Evolutionary conservation across 331 rosid species (phyloP).

Genomic region (Pyrus hybrid): DNA sequence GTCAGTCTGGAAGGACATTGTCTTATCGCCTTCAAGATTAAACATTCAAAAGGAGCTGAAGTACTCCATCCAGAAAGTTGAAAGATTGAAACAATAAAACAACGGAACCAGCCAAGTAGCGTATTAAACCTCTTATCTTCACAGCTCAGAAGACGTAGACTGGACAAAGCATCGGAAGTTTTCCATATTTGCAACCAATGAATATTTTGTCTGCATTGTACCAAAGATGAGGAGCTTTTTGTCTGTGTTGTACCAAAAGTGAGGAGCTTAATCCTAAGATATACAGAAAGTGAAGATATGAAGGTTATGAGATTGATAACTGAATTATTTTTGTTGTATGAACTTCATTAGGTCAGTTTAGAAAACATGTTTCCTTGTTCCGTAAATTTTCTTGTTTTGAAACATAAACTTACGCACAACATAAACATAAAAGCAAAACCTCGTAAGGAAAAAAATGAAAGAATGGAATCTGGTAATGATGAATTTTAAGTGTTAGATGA

Average conservation of each 20-base stretch:
- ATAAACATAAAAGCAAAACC: neutral
- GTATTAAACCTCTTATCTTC: constrained; percentile 12
- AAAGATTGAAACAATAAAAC: constrained; percentile 27
- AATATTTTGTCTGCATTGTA: constrained; percentile 7
- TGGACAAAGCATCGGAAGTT: constrained; percentile 8
- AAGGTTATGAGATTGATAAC: neutral
- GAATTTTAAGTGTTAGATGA: neutral
- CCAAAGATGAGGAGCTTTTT: constrained; percentile 4
- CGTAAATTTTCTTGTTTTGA: neutral
- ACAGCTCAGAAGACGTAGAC: neutral
- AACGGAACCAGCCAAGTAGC: neutral
- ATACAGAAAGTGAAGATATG: constrained; percentile 9
- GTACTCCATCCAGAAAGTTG: constrained; percentile 72
- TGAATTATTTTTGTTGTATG: neutral
- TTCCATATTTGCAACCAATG: constrained; percentile 6
- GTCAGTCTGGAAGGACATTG: constrained; percentile 92
- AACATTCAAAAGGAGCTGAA: constrained; percentile 79
- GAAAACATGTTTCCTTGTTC: neutral
- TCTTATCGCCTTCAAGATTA: constrained; percentile 81
- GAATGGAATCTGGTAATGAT: neutral
- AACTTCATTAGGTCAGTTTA: neutral
- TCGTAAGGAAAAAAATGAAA: neutral
- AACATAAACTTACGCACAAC: neutral
- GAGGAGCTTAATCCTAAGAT: constrained; percentile 9
- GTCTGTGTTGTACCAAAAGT: constrained; percentile 11